Base-by-base conservation (phyloP, 1,284 basidiomycete species). In the Sanghuangporus baumii region DNA sequence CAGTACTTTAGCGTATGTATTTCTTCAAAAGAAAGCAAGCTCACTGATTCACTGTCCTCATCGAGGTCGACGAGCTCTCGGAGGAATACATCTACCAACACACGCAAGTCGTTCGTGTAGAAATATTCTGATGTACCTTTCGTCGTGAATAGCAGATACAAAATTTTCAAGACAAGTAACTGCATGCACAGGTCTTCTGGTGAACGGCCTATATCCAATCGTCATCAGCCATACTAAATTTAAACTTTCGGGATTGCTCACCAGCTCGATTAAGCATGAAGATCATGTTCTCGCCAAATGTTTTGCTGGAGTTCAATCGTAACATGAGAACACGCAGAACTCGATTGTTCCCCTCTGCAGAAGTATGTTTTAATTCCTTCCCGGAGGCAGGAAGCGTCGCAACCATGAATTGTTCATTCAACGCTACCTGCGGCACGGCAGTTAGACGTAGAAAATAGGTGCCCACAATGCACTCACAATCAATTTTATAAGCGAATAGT, bases 351-450 rank as follows among this genome's bases (percentile, higher is more conserved):
- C 74, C 70, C 56, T 83, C 76, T 5, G 69, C 46, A 52, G 46
- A 40, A 34, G 31, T n/a, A 14, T 67, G 52, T 55, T 67, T 69
- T 34, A 63, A 63, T 36, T 62, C 66, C 62, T 71, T 68, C 63
- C 55, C 56, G 18, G 57, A 67, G 60, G 71, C 73, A 55, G 74
- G 75, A 56, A 84, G 67, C 16, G 78, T 79, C 1, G 85, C 87
- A 8, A 98, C 94, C 96, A 99, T 98, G 76, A 97, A 98, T 74
- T 99, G 96, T 74, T 99, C 96, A 72, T 98, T 98, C 46, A 99
- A 80, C 0, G 96, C 91, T 47, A 94, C 87, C 92, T 94, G 65
- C 48, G 58, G n/a, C 34, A 31, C 36, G 26, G 38, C 14, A 43
- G 34, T n/a, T 41, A 31, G 7, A 62, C 31, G 50, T 14, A 68